Evolutionary conservation across 768 basidiomycete species (phyloP), one percentile per base, ranked within the genome.

Genomic region (Podaxis sp.): DNA sequence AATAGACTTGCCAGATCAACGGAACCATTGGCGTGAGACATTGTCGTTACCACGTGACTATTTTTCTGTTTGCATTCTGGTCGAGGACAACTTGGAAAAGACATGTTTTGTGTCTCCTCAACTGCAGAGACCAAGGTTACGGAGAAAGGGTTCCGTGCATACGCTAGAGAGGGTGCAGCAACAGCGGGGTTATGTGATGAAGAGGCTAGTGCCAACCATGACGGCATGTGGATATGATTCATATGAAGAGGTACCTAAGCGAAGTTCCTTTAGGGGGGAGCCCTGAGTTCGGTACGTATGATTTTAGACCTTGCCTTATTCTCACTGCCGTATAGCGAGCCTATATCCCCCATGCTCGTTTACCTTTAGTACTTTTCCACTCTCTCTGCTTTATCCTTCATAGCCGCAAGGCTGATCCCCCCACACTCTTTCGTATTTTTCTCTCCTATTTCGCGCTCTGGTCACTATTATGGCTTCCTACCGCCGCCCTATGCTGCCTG

Each of bases 401-500:
- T 52, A 39, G 24, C 61, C 40, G 33, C 52, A 38, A 54, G 61
- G 53, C 44, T 49, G 38, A 38, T 53, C 44, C 51, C 59, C 24
- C 63, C 39, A 51, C 66, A 19, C 61, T 67, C 63, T 63, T 64
- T 66, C 66, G 58, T 66, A 61, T 68, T 67, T 53, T 63, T 64
- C 60, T 53, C 61, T 55, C 63, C 49, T 40, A 44, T 65, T 40
- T 52, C 38, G 9, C 49, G 36, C 26, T 60, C 17, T 51, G 39
- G 24, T 44, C 55, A 44, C 63, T 49, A 52, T 54, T 59, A 71
- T 73, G 70, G 65, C 72, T 46, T 66, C 72, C 40, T 64, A 68
- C 48, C 71, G 75, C 55, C 71, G 75, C 38, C 73, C 77, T 26
- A 68, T 69, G 42, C 52, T 73, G 39, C 76, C 72, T 57, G 69